Conservation (phyloP, 306 rosid species). For the Carpinus fangiana region DNA sequence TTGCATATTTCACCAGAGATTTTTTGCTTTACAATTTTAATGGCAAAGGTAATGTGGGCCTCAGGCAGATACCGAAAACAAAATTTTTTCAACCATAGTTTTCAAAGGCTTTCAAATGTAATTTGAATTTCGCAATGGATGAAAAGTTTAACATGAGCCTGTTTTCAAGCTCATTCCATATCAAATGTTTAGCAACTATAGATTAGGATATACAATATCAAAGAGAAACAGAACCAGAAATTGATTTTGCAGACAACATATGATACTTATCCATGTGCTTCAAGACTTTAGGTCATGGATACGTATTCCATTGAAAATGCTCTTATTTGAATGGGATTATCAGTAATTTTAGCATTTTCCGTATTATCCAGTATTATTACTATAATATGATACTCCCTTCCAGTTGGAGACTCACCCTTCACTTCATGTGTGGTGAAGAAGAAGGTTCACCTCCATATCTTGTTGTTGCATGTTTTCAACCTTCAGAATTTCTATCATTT, state of each 20-base stretch:
- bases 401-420: background rate
- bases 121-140: background rate
- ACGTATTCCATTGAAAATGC: background rate
- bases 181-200: no score
- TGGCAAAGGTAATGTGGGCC: constrained; percentile 58
- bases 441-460: background rate
- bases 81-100: constrained; percentile 5
- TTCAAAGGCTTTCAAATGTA: background rate
- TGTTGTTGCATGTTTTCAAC: background rate
- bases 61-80: constrained; percentile 1
- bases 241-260: background rate
- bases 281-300: background rate
- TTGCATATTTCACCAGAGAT: constrained; percentile 68
- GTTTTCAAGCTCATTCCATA: no score
- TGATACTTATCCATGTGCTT: background rate
- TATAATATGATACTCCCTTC: background rate
- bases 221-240: background rate
- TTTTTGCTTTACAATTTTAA: constrained; percentile 51
- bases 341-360: background rate
- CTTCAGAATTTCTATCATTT: no score
- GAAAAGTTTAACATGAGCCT: no score
- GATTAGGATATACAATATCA: background rate
- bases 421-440: background rate
- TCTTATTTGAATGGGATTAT: background rate
- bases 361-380: background rate